Evolutionary conservation across 108 stramenopile species (phyloP), one percentile per base, ranked within the genome.

Genomic region (Schizochytrium sp.): DNA sequence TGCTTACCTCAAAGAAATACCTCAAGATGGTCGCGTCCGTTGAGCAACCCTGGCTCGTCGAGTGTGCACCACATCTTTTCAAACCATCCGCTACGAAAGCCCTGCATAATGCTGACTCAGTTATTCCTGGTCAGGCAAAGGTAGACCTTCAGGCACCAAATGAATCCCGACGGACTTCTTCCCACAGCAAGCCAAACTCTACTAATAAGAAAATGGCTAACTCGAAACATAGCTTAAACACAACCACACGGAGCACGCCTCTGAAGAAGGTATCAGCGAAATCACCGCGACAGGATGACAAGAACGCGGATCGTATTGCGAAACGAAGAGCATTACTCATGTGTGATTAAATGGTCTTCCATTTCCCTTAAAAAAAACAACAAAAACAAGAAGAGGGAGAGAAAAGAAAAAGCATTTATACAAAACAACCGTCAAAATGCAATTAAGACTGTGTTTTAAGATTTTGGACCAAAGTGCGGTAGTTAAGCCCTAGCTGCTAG

Each of bases 1-100:
- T 98, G 3, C 92, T 98, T 64, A 99, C 98, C 2, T 95, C 96
- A 19, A 97, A 98, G 89, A 99, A 99, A 89, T 99, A 95, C 92
- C 98, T 99, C 90, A 93, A 98, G 72, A 99, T 98, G 3, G 96
- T 97, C 41, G 98, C 97, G 2, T 93, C 96, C 3, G 97, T 98
- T 4, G 92, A 95, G 89, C 95, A 95, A 5, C 97, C 98, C 15
- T 99, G 99, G 99, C 93, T 99, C 47, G 96, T 98, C 53, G 96
- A 97, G 58, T 90, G 97, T 90, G 98, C 99, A 46, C 99, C 99
- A 0, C 98, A 98, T 93, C 3, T 83, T 0, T 83, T 83, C 76
- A 69, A 69, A 44, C 64, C 64, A 13, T 28, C 64, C 7, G 64
- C 64, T 7, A 60, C 17, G 17, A 17, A 17, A 1, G 28, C 17